Evolutionary conservation across 1,284 basidiomycete genomes (phyloP), one percentile per base, ranked within the genome.

Genomic region (Rhodotorula sp.): DNA sequence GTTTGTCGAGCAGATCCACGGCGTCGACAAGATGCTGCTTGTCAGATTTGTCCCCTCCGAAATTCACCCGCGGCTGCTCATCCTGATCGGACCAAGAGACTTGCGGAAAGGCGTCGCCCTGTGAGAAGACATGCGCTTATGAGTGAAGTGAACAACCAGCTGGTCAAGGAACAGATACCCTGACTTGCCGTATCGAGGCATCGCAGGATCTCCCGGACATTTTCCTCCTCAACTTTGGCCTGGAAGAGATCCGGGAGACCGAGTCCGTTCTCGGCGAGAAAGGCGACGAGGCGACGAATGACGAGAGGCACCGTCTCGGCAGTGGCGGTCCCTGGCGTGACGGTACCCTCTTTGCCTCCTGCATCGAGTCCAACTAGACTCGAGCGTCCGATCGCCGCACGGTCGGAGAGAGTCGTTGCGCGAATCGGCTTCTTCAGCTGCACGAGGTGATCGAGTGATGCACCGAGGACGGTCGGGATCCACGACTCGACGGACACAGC

Each of bases 401-500:
- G 56, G n/a, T 58, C 24, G 37, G n/a, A 37, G 26, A 48, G 20
- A 10, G 18, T 48, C 29, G 59, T 60, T 10, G 18, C 22, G 10
- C 29, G 57, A 24, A 73, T 64, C 42, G 71, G 69, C 42, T 49
- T 30, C 4, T 44, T 26, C 2, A 75, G 63, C 7, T 48, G 53
- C 2, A 53, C 59, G 45, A 75, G 67, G 4, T 62, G 49, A 4
- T 57, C 56, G 3, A 75, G 60, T 4, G 37, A 51, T 3, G 68
- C 54, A 6, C 66, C 71, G 49, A 75, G 73, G 53, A 73, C 70
- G 46, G 69, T 75, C 26, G 69, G 71, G 1, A 18, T 3, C 26
- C 70, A 73, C 7, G 59, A 29, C 2, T 60, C 29, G 18, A 68
- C 67, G 1, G 68, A 58, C 29, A 75, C 66, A 12, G 68, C 51